phyloP scores from a whole-genome alignment of 1,284 basidiomycete species.

The Ceratobasidium sp. region DNA sequence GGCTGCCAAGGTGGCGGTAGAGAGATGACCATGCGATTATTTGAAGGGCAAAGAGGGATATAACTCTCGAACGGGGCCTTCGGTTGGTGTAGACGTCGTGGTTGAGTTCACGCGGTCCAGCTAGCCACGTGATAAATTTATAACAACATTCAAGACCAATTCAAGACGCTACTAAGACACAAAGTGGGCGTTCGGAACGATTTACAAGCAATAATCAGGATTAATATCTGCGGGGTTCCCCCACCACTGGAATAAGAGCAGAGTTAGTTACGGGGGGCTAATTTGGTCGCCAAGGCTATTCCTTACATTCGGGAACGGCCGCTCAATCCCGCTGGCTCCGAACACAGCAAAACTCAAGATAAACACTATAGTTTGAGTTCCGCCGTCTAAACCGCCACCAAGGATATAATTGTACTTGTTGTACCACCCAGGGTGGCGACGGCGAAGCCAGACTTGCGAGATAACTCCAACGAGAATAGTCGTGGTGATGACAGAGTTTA shows the following conservation, averaged over 20 bases:
- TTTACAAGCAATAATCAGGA: constrained; percentile 64
- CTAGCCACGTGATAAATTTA: background rate
- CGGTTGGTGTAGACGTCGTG: constrained; percentile 69
- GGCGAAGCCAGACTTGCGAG: constrained; percentile 71
- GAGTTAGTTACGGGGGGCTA: background rate
- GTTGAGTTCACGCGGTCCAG: background rate
- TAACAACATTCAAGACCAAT: too few relatives aligned
- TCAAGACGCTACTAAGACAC: background rate
- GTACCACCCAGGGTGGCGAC: constrained; percentile 69
- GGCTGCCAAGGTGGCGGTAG: too few relatives aligned
- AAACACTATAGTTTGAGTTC: constrained; percentile 76
- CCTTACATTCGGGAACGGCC: constrained; percentile 67
- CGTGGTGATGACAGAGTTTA: constrained; percentile 67
- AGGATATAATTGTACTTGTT: constrained; percentile 78
- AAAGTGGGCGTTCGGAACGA: background rate
- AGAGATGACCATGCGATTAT: too few relatives aligned
- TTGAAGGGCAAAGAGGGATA: constrained; percentile 75
- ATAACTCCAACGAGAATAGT: constrained; percentile 68
- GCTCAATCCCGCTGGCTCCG: constrained; percentile 68
- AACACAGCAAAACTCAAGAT: constrained; percentile 77
- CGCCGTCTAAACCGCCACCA: constrained; percentile 76
- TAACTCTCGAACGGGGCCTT: constrained; percentile 78
- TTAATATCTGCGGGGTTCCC: constrained; percentile 68
- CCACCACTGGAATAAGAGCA: constrained; percentile 60
- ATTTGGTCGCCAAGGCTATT: background rate